Base-by-base conservation (phyloP, 2,329 filamentous ascomycete species). In the Fusarium denticulatum region DNA sequence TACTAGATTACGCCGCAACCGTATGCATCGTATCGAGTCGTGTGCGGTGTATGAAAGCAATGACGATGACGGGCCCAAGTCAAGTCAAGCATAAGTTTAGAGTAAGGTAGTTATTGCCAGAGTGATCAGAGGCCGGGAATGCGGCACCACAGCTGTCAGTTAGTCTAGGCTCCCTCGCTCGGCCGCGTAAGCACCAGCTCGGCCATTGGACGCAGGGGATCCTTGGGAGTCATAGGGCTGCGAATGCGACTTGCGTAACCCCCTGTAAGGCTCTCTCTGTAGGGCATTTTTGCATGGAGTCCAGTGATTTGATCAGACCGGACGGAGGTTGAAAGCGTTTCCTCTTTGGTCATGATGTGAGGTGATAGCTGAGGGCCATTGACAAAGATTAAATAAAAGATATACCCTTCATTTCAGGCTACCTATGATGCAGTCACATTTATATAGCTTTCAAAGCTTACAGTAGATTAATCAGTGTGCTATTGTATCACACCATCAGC, bases 211-310 rank as follows among this genome's bases (percentile, higher is more conserved):
- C 47, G 22, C 26, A 47, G 40, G 57, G 37, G 53, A 26, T 64
- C 26, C 45, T 56, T 37, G 68, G 64, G 73, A 75, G 73, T 76
- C 73, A 75, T 75, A 75, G 73, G 73, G 73, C 73, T 75, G 72
- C 73, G 73, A 74, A 69, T 55, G 56, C 53, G 52, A 73, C 53
- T 74, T 75, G 73, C 73, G 70, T 74, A 75, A 71, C 67, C 70
- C 56, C 40, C 52, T 49, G 52, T 55, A 61, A 42, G 37, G 64
- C 55, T 47, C 45, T 30, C 45, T 47, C 34, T 43, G n/a, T 37
- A 64, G 34, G 59, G 60, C 60, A 36, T 61, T 60, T 32, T 52
- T 30, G 32, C 5, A 36, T 47, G 26, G 45, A 47, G 49, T 52
- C 36, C 49, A 30, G 49, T 36, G 49, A 52, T 52, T 55, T 47